Evolutionary conservation across 306 rosid genomes (phyloP).

Genomic region (Fragaria nilgerrensis): DNA sequence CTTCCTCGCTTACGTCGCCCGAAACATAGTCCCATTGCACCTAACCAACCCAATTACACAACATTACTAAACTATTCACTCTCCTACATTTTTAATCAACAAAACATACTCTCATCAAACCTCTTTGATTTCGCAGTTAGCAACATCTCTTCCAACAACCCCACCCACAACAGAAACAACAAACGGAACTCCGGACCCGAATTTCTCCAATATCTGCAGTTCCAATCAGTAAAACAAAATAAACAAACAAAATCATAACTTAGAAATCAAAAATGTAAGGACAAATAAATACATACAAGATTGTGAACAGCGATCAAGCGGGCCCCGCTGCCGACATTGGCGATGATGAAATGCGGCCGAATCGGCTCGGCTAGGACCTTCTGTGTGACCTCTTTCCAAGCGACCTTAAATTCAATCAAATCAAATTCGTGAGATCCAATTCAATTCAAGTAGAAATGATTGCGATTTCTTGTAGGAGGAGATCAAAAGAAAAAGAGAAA

Average conservation of each 20-base stretch:
- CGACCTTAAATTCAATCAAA: conserved; percentile 30
- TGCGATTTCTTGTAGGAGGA: neutral
- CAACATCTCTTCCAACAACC: conserved; percentile 61
- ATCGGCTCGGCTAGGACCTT: conserved; percentile 71
- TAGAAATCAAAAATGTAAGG: too few species aligned
- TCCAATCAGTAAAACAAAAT: neutral
- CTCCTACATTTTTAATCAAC: neutral
- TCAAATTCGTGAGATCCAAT: neutral
- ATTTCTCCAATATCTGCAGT: conserved; percentile 35
- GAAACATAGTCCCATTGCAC: conserved; percentile 33
- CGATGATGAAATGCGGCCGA: conserved; percentile 65
- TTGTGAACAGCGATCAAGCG: conserved; percentile 20
- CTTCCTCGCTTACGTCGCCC: conserved; percentile 27
- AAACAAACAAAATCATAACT: neutral
- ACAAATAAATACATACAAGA: conserved; percentile 41
- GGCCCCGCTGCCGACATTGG: conserved; percentile 52
- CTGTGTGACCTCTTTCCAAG: conserved; percentile 53
- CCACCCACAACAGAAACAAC: conserved; percentile 54
- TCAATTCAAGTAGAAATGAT: neutral
- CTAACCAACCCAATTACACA: conserved; percentile 20
- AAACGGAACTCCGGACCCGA: conserved; percentile 51
- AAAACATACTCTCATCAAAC: conserved; percentile 25
- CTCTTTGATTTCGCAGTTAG: conserved; percentile 59
- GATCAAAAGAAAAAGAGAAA: too few species aligned
- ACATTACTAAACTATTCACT: neutral